Evolutionary conservation across 192 early-diverging fungal genomes (phyloP), one percentile per base, ranked within the genome.

Genomic region (Coemansia sp.): DNA sequence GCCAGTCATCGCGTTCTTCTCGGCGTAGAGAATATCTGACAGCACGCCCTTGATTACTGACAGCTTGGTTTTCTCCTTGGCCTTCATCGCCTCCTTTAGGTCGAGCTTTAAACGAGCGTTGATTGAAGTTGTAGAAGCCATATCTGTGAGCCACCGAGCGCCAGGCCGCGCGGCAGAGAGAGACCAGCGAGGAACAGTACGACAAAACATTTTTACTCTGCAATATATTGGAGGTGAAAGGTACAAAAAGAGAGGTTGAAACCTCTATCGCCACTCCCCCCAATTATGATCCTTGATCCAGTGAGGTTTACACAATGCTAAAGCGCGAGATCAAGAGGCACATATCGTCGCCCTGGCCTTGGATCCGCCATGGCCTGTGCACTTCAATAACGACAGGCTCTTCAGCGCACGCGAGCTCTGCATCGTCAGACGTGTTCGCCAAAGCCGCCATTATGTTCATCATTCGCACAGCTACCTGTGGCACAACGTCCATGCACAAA

Each of bases 21-120:
- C 89, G 24, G 86, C 85, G 63, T 94, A 94, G 7, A 88, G 87
- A 44, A 91, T 86, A 50, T 94, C 93, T 24, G 90, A 89, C 45
- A 97, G 79, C 48, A 95, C 74, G 27, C 89, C 86, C 76, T 93
- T 91, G 74, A 94, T 82, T 2, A 88, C 89, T 12, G 84, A 71
- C 32, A 86, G 70, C 60, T 79, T 62, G 10, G 72, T 70, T 68
- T 94, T 92, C 45, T 93, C 86, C 72, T 85, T 92, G 59, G 81
- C 72, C 39, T 86, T 87, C 94, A 98, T 95, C 6, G 87, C 87
- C 7, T 86, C 77, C 72, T 95, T 95, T 44, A 95, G 84, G 65
- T 95, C 91, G 34, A 65, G 74, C 80, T 94, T 94, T 24, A 96
- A 80, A 29, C 74, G 70, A 17, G 67, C 59, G 58, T 69, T 46